These are phyloP conservation scores for Globisporangium viniferum DNA, from an alignment of 352 stramenopile genomes.

Conservation along the genomic window DNA sequence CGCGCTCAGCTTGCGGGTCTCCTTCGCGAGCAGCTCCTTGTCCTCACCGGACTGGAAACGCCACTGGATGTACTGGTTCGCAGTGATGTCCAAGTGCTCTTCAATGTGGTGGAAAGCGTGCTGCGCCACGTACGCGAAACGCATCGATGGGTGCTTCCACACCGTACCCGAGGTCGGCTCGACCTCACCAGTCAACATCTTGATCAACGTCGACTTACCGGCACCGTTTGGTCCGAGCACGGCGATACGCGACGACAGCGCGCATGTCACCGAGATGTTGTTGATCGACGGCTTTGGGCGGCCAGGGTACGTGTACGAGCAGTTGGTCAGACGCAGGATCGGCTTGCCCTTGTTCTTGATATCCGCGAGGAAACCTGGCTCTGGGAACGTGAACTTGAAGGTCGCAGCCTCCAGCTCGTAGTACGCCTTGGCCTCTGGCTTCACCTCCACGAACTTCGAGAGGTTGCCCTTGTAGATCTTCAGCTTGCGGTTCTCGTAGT, in stretches of 20 bases:
- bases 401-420: constrained; percentile 84
- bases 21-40: constrained; percentile 90
- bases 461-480: constrained; percentile 89
- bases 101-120: constrained; percentile 98
- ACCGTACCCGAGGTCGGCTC: constrained; percentile 67
- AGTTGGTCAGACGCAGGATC: constrained; percentile 87
- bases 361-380: constrained; percentile 85
- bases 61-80: constrained; percentile 98
- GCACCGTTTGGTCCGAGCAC: constrained; percentile 90
- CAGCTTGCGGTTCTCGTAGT: constrained; percentile 94
- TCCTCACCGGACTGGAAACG: constrained; percentile 92
- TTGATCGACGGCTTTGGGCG: constrained; percentile 78
- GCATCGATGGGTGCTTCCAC: constrained; percentile 87
- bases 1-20: constrained; percentile 86
- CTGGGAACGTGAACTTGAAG: constrained; percentile 86
- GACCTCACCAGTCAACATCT: constrained; percentile 89
- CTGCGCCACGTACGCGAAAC: constrained; percentile 96
- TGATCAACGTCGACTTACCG: constrained; percentile 96
- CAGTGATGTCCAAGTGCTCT: constrained; percentile 93
- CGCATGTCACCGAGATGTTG: constrained; percentile 77
- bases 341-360: constrained; percentile 91
- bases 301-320: constrained; percentile 83
- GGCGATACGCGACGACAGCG: constrained; percentile 77
- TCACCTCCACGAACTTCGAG: constrained; percentile 80
- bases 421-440: constrained; percentile 87